Percentiles rank a stretch among this genome's conserved stretches.
phyloP scores from a whole-genome alignment of 805 yeast genomes.

The Saturnispora dispora region DNA sequence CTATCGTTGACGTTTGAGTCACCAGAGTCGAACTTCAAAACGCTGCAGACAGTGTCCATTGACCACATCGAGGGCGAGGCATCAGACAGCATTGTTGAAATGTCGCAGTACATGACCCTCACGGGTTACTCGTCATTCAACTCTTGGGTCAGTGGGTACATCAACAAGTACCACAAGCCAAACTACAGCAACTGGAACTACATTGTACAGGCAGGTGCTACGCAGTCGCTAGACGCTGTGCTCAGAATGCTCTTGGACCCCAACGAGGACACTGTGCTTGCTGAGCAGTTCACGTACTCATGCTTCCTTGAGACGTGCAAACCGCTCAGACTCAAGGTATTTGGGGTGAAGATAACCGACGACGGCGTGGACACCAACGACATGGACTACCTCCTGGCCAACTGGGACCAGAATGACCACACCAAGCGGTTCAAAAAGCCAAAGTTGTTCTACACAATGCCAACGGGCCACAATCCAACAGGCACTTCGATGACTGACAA shows the following conservation, averaged over 20 bases:
- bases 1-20: constrained; percentile 24
- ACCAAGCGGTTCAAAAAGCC: constrained; percentile 33
- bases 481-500: constrained; percentile 55
- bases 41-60: constrained; percentile 30
- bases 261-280: constrained; percentile 68
- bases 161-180: constrained; percentile 34
- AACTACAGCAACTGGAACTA: constrained; percentile 57
- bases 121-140: constrained; percentile 39
- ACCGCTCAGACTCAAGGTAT: constrained; percentile 57
- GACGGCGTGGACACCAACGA: constrained; percentile 70
- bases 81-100: constrained; percentile 31
- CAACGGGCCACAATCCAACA: constrained; percentile 82
- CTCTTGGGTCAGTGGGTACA: constrained; percentile 35
- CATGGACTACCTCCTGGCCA: constrained; percentile 48
- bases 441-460: constrained; percentile 55
- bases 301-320: constrained; percentile 77
- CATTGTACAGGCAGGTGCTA: constrained; percentile 70
- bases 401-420: constrained; percentile 55
- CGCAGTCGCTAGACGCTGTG: constrained; percentile 81
- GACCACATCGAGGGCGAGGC: constrained; percentile 14
- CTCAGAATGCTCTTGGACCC: constrained; percentile 68
- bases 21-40: constrained; percentile 35
- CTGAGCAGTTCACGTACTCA: constrained; percentile 76
- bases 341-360: constrained; percentile 72
- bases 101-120: constrained; percentile 44